phyloP scores from a whole-genome alignment of 192 early-diverging fungal genomes.

The Funneliformis mosseae region DNA sequence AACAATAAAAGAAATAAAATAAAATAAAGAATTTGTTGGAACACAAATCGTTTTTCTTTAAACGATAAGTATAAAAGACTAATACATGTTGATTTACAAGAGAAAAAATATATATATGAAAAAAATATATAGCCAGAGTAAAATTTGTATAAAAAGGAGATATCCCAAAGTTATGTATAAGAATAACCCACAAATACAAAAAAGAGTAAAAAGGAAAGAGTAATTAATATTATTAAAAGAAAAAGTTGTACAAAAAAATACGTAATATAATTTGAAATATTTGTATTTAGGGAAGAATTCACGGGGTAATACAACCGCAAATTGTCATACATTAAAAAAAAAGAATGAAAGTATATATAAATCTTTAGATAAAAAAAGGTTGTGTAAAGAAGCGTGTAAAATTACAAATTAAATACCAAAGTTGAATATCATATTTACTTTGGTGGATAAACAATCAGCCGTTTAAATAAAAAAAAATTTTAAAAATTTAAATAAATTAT shows the following conservation, averaged over 20 bases:
- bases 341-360: not conserved
- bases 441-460: slow-evolving; percentile 36
- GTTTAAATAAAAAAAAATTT: slow-evolving; percentile 16
- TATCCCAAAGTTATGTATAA: not conserved
- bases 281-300: too few species aligned
- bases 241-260: too few species aligned
- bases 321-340: not conserved
- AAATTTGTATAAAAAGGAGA: not conserved
- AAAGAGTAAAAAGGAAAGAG: not conserved
- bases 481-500: slow-evolving; percentile 23
- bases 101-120: not conserved
- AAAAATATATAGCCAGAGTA: not conserved
- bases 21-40: too few species aligned
- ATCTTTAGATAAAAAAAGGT: not conserved
- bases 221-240: not conserved
- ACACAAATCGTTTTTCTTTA: too few species aligned
- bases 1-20: too few species aligned
- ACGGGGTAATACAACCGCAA: not conserved
- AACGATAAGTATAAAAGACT: too few species aligned
- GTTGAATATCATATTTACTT: not conserved
- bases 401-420: slow-evolving; percentile 5
- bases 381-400: not conserved
- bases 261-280: too few species aligned
- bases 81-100: not conserved
- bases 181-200: not conserved